phyloP scores from a whole-genome alignment of 1,284 basidiomycete genomes.

The Ganoderma multipileum region DNA sequence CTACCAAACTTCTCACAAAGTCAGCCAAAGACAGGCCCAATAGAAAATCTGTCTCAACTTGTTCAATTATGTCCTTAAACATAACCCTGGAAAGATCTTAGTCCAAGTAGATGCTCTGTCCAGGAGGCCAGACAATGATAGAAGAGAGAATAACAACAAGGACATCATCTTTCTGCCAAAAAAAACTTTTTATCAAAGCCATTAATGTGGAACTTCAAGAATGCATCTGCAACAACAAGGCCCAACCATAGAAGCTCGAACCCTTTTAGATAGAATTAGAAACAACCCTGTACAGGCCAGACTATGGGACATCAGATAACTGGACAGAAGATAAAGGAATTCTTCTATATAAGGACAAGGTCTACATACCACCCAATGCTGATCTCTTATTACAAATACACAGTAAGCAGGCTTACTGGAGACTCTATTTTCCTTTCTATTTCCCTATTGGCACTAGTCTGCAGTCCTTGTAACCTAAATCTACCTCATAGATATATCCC shows the following conservation, averaged over 20 bases:
- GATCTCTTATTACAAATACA: too few relatives aligned
- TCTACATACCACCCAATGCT: neutral
- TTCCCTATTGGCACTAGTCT: too few relatives aligned
- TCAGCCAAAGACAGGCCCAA: too few relatives aligned
- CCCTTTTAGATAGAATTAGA: neutral
- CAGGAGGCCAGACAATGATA: slow-evolving; percentile 41
- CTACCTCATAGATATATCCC: too few relatives aligned
- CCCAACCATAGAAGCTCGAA: neutral
- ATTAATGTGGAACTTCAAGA: neutral
- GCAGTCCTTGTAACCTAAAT: too few relatives aligned
- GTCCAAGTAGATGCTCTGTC: too few relatives aligned
- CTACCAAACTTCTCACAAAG: too few relatives aligned
- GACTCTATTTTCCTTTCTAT: too few relatives aligned
- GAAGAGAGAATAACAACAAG: slow-evolving; percentile 41
- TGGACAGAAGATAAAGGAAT: neutral
- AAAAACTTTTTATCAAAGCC: slow-evolving; percentile 1
- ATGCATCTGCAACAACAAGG: neutral
- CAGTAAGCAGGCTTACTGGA: too few relatives aligned
- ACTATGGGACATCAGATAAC: neutral
- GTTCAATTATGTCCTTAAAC: too few relatives aligned
- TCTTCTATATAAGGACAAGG: neutral
- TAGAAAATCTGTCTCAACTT: too few relatives aligned
- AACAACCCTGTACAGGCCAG: neutral
- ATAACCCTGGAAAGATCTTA: too few relatives aligned
- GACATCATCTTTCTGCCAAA: slow-evolving; percentile 37